Evolutionary conservation across 768 basidiomycete species (phyloP), one percentile per base, ranked within the genome.

Genomic region (Pholiota microspora): DNA sequence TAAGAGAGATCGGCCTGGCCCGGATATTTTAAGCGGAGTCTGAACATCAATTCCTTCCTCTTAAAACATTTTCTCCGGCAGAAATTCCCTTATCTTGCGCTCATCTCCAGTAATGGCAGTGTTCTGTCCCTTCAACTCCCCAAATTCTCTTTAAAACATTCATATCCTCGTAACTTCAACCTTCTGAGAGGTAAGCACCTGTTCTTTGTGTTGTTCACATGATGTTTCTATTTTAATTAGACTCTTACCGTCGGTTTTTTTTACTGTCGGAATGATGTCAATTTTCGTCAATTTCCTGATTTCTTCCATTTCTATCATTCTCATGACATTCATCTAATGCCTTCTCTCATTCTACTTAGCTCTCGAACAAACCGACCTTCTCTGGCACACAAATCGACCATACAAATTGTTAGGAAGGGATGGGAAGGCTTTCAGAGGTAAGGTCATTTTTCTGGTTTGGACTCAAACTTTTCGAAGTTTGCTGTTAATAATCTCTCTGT

Each of bases 141-240:
- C n/a, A n/a, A n/a, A 9, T 42, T 42, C 16, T 16, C 2, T 8
- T 10, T 8, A 23, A 7, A 16, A 7, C 16, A 21, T 18, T 7
- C 4, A 7, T 8, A 42, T 9, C 16, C 8, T 42, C 40, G 12
- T 16, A 12, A 42, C 40, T 42, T 42, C 40, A 18, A 1, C 23
- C 18, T n/a, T 42, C 18, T 42, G 16, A 4, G 21, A 54, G 34
- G 49, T 56, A 46, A 56, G 44, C 13, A 13, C 2, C 23, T 16
- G 27, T 28, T 12, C 40, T 9, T 24, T 32, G 12, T n/a, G 15
- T 40, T 29, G 7, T 46, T 36, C 27, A 21, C 49, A 51, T 51
- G 55, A 56, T 51, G 55, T 56, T 53, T 51, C 55, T 56, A 56
- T 56, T 56, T 56, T 56, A 51, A 56, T 56, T 56, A 51, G 55